Conservation (phyloP, 371 early-diverging fungal species). For the Rhizomucor miehei region DNA sequence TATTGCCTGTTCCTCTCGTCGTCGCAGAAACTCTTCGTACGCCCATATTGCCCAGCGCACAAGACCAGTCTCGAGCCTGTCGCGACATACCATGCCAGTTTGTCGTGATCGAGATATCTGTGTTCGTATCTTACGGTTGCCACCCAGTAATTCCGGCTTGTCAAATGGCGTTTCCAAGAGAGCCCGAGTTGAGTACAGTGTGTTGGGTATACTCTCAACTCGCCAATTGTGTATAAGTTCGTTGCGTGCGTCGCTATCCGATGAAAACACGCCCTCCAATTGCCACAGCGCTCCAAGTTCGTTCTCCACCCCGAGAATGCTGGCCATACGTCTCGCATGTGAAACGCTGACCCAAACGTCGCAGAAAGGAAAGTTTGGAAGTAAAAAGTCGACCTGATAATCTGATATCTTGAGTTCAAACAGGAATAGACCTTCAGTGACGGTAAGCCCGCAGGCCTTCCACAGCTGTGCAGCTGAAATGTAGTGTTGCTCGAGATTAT, state of each 20-base stretch:
- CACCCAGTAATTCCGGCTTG: conserved; percentile 5
- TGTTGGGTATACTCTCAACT: conserved; percentile 29
- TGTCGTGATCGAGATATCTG: conserved; percentile 32
- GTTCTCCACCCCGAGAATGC: conserved; percentile 23
- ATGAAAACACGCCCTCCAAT: conserved; percentile 23
- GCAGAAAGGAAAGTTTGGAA: conserved; percentile 36
- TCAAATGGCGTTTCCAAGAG: conserved; percentile 30
- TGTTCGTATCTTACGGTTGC: conserved; percentile 31
- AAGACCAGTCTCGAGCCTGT: conserved; percentile 35
- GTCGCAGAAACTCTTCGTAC: conserved; percentile 31
- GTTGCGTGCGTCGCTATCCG: conserved; percentile 28
- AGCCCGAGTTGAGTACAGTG: conserved; percentile 41
- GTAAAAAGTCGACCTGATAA: conserved; percentile 40
- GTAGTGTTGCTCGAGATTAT: conserved; percentile 30
- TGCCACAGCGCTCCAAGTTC: conserved; percentile 20
- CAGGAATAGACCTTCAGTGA: conserved; percentile 42
- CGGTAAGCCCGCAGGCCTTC: conserved; percentile 36
- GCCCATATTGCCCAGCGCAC: conserved; percentile 38
- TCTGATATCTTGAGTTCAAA: conserved; percentile 29
- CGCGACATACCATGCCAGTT: conserved; percentile 37
- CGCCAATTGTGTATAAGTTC: conserved; percentile 50
- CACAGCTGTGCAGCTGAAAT: conserved; percentile 43
- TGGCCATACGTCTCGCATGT: conserved; percentile 32
- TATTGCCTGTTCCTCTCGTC: not conserved
- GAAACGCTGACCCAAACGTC: conserved; percentile 41